Conservation (phyloP, 305 asterid species). For the Fraxinus greggii region DNA sequence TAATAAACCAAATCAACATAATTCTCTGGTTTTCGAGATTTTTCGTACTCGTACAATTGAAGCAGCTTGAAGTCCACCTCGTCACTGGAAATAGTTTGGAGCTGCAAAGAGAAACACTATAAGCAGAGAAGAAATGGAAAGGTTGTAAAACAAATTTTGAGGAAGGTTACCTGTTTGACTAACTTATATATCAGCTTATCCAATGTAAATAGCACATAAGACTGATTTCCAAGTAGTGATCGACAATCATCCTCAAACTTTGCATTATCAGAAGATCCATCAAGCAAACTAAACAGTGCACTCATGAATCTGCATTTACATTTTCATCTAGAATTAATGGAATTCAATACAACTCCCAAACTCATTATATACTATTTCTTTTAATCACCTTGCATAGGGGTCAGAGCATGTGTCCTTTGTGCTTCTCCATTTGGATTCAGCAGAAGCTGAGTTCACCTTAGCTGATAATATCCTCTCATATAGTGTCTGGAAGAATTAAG, state of each 20-base stretch:
- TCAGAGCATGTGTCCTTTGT: constrained; percentile 54
- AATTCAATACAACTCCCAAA: constrained; percentile 19
- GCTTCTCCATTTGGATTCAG: constrained; percentile 63
- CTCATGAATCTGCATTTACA: constrained; percentile 73
- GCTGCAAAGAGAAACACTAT: constrained; percentile 41
- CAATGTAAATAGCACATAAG: constrained; percentile 90
- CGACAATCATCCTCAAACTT: constrained; percentile 98
- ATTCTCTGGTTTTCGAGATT: constrained; percentile 60
- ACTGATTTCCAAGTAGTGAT: constrained; percentile 85
- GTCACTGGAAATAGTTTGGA: constrained; percentile 57
- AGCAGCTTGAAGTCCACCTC: constrained; percentile 69
- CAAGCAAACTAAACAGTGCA: constrained; percentile 87
- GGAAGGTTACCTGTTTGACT: constrained; percentile 74
- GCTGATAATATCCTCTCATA: constrained; percentile 73
- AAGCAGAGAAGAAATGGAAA: constrained; percentile 3
- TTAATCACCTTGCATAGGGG: constrained; percentile 53
- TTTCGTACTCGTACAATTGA: constrained; percentile 67
- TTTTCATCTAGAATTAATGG: constrained; percentile 20
- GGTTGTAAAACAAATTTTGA: not conserved
- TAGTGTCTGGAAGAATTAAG: constrained; percentile 41
- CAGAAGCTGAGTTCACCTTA: constrained; percentile 52
- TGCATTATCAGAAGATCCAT: constrained; percentile 90
- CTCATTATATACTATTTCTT: constrained; percentile 10
- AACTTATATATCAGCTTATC: constrained; percentile 93
- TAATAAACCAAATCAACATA: constrained; percentile 66